Evolutionary conservation across 2,329 filamentous ascomycete genomes (phyloP), one percentile per base, ranked within the genome.

Genomic region (Neofusicoccum parvum): DNA sequence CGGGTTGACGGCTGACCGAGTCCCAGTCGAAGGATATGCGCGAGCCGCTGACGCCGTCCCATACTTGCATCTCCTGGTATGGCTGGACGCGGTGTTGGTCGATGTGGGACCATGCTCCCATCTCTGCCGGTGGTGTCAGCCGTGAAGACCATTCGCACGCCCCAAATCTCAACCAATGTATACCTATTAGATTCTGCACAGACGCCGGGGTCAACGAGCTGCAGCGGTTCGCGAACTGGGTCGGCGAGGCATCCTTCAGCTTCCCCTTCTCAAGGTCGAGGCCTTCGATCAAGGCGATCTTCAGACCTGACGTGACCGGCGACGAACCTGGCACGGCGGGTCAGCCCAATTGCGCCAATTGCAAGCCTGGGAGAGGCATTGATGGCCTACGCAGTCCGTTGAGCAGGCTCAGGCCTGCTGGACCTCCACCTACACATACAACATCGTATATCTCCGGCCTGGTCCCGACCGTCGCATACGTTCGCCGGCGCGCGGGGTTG

Each of bases 61-160:
- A 99, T 37, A 98, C 95, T 77, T 97, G 91, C 95, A 99, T 99
- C 72, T 94, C 91, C 67, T 96, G 89, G 78, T 97, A 99, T 0
- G 89, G 86, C 80, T 97, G 94, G 39, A 95, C 87, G 37, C 95
- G 88, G 5, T 87, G 82, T 48, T 83, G 80, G 70, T 91, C 85
- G 67, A 97, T 82, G 74, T 96, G 88, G 6, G 83, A 75, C 95
- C 94, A 98, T 58, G 90, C 93, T 41, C 94, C 95, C 67, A 96
- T 95, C 4, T 85, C 82, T 74, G 69, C 32, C 53, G 5, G 48
- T 54, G n/a, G 69, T 68, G n/a, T 53, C 5, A 43, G 53, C 50
- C 23, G 63, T 48, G 32, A n/a, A 14, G 5, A 12, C 34, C 50
- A 54, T 17, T 36, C 11, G 36, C 27, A 12, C 11, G 27, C 37